A percentile compares a stretch with the other conserved stretches of the same genome.
phyloP scores from a whole-genome alignment of 2,329 filamentous ascomycete genomes.

The Exophiala aquamarina region DNA sequence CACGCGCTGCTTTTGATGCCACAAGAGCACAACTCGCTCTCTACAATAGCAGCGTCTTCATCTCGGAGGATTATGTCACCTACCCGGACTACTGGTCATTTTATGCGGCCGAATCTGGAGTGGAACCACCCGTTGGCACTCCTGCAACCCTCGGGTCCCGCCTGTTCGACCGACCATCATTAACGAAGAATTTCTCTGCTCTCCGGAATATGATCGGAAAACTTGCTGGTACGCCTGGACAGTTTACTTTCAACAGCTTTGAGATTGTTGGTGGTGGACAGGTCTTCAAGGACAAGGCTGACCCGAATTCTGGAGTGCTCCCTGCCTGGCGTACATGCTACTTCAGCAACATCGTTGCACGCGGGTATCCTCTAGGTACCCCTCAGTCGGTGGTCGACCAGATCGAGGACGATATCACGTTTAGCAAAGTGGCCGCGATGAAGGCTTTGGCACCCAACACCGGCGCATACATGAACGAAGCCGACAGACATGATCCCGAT shows the following conservation, averaged over 20 bases:
- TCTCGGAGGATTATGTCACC: slow-evolving; percentile 28
- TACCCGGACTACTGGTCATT: slow-evolving; percentile 30
- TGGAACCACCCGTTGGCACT: slow-evolving; percentile 27
- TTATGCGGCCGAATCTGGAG: slow-evolving; percentile 31
- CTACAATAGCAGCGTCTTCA: slow-evolving; percentile 30
- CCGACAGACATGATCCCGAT: slow-evolving; percentile 14
- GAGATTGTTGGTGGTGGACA: slow-evolving; percentile 40
- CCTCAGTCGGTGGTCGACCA: slow-evolving; percentile 19
- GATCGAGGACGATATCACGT: slow-evolving; percentile 33
- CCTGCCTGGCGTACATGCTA: slow-evolving; percentile 53
- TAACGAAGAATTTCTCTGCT: slow-evolving; percentile 25
- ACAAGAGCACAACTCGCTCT: slow-evolving; percentile 22
- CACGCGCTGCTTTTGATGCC: slow-evolving; percentile 24
- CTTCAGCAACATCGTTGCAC: slow-evolving; percentile 33
- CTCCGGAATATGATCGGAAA: slow-evolving; percentile 25
- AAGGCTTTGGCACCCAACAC: slow-evolving; percentile 32
- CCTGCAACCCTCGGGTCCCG: slow-evolving; percentile 28
- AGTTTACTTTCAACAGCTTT: slow-evolving; percentile 34
- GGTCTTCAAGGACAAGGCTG: slow-evolving; percentile 40
- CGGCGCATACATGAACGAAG: slow-evolving; percentile 40
- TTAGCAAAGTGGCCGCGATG: slow-evolving; percentile 34
- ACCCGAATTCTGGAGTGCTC: slow-evolving; percentile 48
- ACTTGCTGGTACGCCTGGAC: slow-evolving; percentile 27
- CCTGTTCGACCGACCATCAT: slow-evolving; percentile 28
- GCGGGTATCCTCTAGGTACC: slow-evolving; percentile 25